Percentiles rank a stretch among this genome's conserved stretches.
Conservation (phyloP, 805 yeast species). For the Yarrowia divulgata region DNA sequence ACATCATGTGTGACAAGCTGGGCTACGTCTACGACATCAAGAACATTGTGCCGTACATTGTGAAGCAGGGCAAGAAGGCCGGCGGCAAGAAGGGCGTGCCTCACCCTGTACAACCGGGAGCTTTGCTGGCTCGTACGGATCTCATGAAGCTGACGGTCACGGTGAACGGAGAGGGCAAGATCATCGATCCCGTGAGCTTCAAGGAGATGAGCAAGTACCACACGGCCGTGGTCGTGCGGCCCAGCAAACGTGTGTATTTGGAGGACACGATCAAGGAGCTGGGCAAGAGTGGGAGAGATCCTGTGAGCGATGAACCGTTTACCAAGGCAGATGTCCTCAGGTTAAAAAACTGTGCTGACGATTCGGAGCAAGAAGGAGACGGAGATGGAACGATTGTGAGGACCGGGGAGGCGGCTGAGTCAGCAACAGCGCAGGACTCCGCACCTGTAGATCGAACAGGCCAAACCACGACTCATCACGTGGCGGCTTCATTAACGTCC, state of each 20-base stretch:
- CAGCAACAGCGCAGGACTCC: not conserved
- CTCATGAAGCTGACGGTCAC: constrained; percentile 46
- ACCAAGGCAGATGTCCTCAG: constrained; percentile 46
- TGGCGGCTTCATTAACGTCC: constrained; percentile 38
- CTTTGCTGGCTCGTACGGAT: constrained; percentile 42
- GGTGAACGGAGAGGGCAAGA: constrained; percentile 45
- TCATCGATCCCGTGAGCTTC: constrained; percentile 50
- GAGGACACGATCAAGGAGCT: constrained; percentile 47
- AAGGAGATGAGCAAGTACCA: constrained; percentile 47
- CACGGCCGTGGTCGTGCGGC: constrained; percentile 46
- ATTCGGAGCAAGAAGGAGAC: not conserved
- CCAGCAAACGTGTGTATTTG: constrained; percentile 49
- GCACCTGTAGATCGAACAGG: constrained; percentile 12
- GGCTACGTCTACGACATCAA: constrained; percentile 50
- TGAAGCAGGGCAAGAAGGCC: constrained; percentile 44
- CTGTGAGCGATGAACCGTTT: constrained; percentile 49
- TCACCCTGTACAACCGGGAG: constrained; percentile 42
- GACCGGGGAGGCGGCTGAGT: constrained; percentile 43
- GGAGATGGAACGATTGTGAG: not conserved
- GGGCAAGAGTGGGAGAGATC: constrained; percentile 48
- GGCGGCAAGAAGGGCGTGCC: constrained; percentile 16
- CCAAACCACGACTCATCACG: constrained; percentile 26
- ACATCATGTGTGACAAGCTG: constrained; percentile 46
- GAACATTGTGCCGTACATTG: constrained; percentile 47
- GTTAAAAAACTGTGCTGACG: constrained; percentile 9